Conservation (phyloP, 192 early-diverging fungal species). For the Coemansia guatemalensis region DNA sequence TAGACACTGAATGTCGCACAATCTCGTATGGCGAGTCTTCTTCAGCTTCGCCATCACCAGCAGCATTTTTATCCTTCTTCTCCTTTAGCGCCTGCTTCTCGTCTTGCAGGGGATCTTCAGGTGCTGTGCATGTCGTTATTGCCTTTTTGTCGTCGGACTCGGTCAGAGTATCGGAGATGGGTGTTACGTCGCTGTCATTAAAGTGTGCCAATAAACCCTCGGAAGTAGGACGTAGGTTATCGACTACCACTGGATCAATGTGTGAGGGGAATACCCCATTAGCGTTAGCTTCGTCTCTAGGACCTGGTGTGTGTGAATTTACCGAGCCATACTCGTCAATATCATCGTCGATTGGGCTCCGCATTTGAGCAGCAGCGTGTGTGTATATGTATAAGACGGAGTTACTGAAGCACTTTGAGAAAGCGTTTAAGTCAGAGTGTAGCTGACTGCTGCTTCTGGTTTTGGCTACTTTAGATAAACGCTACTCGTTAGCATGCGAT, state of each 20-base stretch:
- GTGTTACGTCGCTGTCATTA: conserved; percentile 25
- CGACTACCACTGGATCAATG: not conserved
- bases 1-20: conserved; percentile 66
- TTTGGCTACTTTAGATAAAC: not conserved
- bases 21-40: conserved; percentile 61
- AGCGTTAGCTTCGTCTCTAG: not conserved
- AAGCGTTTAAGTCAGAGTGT: not conserved
- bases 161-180: not conserved
- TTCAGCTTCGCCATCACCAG: conserved; percentile 8
- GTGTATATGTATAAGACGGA: not conserved
- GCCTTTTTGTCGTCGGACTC: not conserved
- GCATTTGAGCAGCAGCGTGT: not conserved
- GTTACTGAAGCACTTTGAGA: not conserved
- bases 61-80: conserved; percentile 26
- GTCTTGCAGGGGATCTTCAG: not conserved
- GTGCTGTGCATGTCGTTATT: not conserved
- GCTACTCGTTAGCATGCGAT: not conserved
- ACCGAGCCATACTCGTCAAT: not conserved
- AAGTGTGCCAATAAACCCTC: conserved; percentile 8
- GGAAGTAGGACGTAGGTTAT: not conserved
- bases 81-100: not conserved
- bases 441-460: not conserved
- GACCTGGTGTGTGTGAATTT: not conserved
- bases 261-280: not conserved
- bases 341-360: not conserved